Conservation (phyloP, 306 rosid genomes). For the Elaeagnus macrophylla region DNA sequence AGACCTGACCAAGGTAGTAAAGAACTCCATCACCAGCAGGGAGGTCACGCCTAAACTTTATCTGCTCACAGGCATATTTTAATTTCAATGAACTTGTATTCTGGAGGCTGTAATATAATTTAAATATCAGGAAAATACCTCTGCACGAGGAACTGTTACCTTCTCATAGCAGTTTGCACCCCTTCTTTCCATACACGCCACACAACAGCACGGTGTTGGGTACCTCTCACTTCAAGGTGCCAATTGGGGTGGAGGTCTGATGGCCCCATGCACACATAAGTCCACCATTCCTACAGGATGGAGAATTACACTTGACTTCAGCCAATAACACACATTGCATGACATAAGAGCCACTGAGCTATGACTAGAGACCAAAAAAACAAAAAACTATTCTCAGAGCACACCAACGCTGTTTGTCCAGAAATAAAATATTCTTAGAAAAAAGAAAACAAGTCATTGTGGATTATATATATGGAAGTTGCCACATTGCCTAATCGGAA, state of each 20-base stretch:
- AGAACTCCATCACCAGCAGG: constrained; percentile 98
- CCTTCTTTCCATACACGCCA: constrained; percentile 99
- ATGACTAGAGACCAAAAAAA: not conserved
- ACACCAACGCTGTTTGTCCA: constrained; percentile 7
- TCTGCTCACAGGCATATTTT: constrained; percentile 31
- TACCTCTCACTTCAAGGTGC: constrained; percentile 99
- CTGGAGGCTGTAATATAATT: not conserved
- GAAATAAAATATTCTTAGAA: not conserved
- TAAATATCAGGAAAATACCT: constrained; percentile 38
- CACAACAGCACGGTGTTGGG: constrained; percentile 98
- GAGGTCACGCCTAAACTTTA: constrained; percentile 88
- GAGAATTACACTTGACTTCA: constrained; percentile 21
- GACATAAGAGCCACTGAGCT: not conserved
- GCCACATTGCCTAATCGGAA: no score
- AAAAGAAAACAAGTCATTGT: not conserved
- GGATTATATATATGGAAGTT: no score
- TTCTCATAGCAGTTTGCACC: constrained; percentile 99
- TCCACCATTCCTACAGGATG: constrained; percentile 89
- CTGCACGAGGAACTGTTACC: constrained; percentile 81
- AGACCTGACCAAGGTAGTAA: constrained; percentile 93
- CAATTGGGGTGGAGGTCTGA: constrained; percentile 97
- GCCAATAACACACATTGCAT: constrained; percentile 3
- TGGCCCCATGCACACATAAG: constrained; percentile 95
- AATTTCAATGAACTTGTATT: not conserved
- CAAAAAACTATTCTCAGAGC: not conserved